Evolutionary conservation across 1,284 basidiomycete species (phyloP).

Genomic region (Phellinidium pouzarii): DNA sequence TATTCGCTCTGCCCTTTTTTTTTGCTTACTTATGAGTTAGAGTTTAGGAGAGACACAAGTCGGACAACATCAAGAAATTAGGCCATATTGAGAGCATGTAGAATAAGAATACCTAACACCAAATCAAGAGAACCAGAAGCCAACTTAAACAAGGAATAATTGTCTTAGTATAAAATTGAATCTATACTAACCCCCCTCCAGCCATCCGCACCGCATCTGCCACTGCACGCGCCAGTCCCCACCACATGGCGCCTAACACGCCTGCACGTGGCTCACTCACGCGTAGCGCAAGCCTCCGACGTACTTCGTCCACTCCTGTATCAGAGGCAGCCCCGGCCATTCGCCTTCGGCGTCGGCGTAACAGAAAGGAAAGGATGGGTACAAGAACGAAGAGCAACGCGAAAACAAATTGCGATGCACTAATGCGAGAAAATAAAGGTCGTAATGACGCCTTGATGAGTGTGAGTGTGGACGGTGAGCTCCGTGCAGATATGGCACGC

Average conservation of each 20-base stretch:
- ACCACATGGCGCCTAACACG: conserved; percentile 41
- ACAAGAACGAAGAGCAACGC: conserved; percentile 50
- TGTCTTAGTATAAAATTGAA: not conserved
- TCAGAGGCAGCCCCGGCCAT: conserved; percentile 12
- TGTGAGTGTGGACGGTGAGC: conserved; percentile 25
- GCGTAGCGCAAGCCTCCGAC: conserved; percentile 36
- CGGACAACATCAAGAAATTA: too few relatives aligned
- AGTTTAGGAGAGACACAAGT: too few relatives aligned
- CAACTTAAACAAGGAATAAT: not conserved
- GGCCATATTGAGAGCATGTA: not conserved
- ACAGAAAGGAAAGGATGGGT: conserved; percentile 51
- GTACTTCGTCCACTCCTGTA: conserved; percentile 43
- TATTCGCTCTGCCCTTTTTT: too few relatives aligned
- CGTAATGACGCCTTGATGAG: conserved; percentile 40
- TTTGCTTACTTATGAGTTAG: too few relatives aligned
- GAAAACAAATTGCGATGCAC: conserved; percentile 40
- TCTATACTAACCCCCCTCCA: conserved; percentile 61
- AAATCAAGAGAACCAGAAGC: not conserved
- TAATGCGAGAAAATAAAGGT: conserved; percentile 33
- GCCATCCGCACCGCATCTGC: conserved; percentile 70
- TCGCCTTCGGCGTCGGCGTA: conserved; percentile 33
- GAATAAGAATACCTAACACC: not conserved
- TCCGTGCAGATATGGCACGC: conserved; percentile 10
- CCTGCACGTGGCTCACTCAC: conserved; percentile 24
- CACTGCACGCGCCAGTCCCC: conserved; percentile 47